phyloP scores from a whole-genome alignment of 1,139 yeast species.

The Nakaseomyces kungkrabaensis region DNA sequence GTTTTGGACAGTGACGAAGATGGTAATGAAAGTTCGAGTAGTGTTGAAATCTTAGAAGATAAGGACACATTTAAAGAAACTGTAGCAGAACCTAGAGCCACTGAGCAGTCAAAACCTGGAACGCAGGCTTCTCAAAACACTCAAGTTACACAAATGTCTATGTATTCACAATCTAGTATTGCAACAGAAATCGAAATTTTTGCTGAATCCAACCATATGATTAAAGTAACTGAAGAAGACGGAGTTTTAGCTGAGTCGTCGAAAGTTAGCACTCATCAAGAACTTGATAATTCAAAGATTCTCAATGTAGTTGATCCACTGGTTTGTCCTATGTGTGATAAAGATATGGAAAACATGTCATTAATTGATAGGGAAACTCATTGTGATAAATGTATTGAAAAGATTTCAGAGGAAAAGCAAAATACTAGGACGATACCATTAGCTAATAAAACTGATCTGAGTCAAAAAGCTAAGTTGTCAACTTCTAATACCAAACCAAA shows the following conservation, averaged over 20 bases:
- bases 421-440: too few relatives aligned
- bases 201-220: neutral
- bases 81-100: neutral
- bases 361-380: conserved; percentile 44
- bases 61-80: neutral
- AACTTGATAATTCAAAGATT: conserved; percentile 6
- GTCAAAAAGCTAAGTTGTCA: neutral
- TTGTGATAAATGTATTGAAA: conserved; percentile 44
- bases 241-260: neutral
- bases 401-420: neutral
- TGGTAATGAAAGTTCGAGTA: neutral
- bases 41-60: neutral
- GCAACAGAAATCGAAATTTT: too few relatives aligned
- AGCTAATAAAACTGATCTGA: too few relatives aligned
- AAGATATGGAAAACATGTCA: conserved; percentile 31
- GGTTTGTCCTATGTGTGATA: conserved; percentile 43
- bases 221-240: neutral
- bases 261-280: neutral
- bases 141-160: neutral
- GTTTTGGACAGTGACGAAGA: neutral
- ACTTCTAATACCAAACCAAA: neutral
- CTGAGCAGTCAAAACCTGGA: neutral
- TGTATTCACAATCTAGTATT: neutral
- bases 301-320: conserved; percentile 10
- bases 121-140: neutral